phyloP scores from a whole-genome alignment of 202 grass and related monocot species.

The Hordeum pubiflorum region DNA sequence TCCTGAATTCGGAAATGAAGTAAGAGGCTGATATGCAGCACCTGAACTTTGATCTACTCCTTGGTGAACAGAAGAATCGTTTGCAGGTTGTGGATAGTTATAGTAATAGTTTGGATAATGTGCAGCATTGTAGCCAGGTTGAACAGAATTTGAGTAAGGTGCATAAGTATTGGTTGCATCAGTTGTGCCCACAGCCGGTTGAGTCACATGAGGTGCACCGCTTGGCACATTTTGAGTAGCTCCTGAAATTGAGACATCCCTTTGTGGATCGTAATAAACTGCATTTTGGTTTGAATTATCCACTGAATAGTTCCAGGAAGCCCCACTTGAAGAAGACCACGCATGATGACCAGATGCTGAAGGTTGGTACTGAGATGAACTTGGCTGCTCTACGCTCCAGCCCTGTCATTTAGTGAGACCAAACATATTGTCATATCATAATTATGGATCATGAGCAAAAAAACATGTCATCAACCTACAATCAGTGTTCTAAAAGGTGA shows the following conservation, averaged over 20 bases:
- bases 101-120: conserved; percentile 57
- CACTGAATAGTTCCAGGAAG: conserved; percentile 49
- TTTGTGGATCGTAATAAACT: conserved; percentile 66
- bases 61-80: conserved; percentile 61
- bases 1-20: conserved; percentile 88
- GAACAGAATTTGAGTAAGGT: conserved; percentile 39
- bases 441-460: conserved; percentile 11
- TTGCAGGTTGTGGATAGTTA: conserved; percentile 35
- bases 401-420: conserved; percentile 26
- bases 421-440: conserved; percentile 19
- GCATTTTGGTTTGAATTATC: conserved; percentile 32
- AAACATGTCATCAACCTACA: background rate
- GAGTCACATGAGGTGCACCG: conserved; percentile 26
- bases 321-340: conserved; percentile 37
- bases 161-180: conserved; percentile 36
- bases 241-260: conserved; percentile 49
- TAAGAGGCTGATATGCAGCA: conserved; percentile 81
- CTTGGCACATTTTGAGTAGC: conserved; percentile 46
- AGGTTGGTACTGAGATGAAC: conserved; percentile 40
- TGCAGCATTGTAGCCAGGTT: conserved; percentile 37
- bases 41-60: conserved; percentile 84
- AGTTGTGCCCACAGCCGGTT: conserved; percentile 9
- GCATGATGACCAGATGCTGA: conserved; percentile 33
- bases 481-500: background rate
- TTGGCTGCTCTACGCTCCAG: conserved; percentile 32